Evolutionary conservation across 2,329 filamentous ascomycete species (phyloP).

Genomic region (Lecanicillium sp.): DNA sequence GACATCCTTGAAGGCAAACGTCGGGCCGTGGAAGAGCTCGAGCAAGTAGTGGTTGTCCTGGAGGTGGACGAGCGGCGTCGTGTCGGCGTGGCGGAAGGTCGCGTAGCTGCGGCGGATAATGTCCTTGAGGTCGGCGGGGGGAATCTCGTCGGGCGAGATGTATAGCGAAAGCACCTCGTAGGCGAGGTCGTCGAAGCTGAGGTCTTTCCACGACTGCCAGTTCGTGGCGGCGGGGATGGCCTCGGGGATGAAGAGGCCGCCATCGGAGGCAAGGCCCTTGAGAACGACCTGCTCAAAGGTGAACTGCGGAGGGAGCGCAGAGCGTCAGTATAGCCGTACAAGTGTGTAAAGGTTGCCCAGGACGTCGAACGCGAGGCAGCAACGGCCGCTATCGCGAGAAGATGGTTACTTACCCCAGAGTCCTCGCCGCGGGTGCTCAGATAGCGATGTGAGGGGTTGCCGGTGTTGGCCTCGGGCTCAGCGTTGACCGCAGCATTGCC

Average conservation of each 20-base stretch:
- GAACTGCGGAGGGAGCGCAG: slow-evolving; percentile 44
- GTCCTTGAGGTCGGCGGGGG: slow-evolving; percentile 67
- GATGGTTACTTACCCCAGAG: slow-evolving; percentile 34
- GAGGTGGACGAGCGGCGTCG: slow-evolving; percentile 74
- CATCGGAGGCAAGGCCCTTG: slow-evolving; percentile 80
- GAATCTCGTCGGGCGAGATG: slow-evolving; percentile 79
- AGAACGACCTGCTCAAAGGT: slow-evolving; percentile 89
- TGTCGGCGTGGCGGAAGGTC: slow-evolving; percentile 75
- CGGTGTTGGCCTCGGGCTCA: slow-evolving; percentile 27
- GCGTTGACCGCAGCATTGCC: slow-evolving; percentile 27
- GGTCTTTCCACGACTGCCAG: slow-evolving; percentile 71
- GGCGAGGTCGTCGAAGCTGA: slow-evolving; percentile 75
- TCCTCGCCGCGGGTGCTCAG: slow-evolving; percentile 47
- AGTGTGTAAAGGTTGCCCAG: neutral
- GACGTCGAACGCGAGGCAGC: neutral
- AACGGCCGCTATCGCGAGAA: neutral
- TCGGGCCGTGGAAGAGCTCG: slow-evolving; percentile 94
- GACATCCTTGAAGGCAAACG: slow-evolving; percentile 92
- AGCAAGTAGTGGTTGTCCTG: slow-evolving; percentile 73
- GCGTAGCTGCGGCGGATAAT: slow-evolving; percentile 83
- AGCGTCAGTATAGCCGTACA: neutral
- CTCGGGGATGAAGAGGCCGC: slow-evolving; percentile 85
- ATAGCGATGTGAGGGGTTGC: slow-evolving; percentile 43
- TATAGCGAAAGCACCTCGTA: slow-evolving; percentile 82
- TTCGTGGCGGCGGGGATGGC: slow-evolving; percentile 51